Base-by-base conservation (phyloP, 176 grass and related monocot genomes). In the Phoenix dactylifera region DNA sequence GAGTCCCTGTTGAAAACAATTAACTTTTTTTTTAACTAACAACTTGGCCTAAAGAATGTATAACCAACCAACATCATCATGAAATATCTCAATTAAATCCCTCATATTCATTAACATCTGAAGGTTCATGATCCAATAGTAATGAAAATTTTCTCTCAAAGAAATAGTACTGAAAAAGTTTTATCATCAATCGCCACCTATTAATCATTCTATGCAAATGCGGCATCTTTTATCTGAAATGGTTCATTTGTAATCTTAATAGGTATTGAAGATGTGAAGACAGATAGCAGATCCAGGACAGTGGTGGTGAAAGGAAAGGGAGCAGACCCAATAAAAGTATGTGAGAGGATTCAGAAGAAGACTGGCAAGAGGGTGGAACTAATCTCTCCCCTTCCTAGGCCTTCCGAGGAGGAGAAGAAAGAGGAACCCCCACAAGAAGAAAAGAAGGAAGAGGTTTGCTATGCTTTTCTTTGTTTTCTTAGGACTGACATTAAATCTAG, bases 331-430 rank as follows among this genome's bases (percentile, higher is more conserved):
- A 62, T 53, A 7, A 85, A 82, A 76, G 24, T 85, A 10, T 85
- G 77, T 10, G 78, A 84, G 51, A 77, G 86, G 51, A 77, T 89
- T 62, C 86, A 84, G 24, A 89, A 68, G 60, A 89, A 89, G 63
- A 85, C 82, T 0, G 75, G 72, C 51, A 82, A 73, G 68, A 89
- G 67, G 24, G 86, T 85, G 32, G 86, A 89, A 26, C 51, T 89
- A 24, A 72, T 89, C 14, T 89, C 81, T 20, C 86, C 77, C n/a
- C 78, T 85, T 61, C 82, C 74, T 15, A 26, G 35, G 15, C 60
- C 57, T 1, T 74, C 86, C 1, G 63, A 57, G 56, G 83, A 87
- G 57, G 76, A 84, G 72, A 83, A 83, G 52, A 80, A 89, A 60
- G 80, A 89, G 64, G 80, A 83, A 49, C 48, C 75, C n/a, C 60